A percentile compares a stretch with the other conserved stretches of the same genome.
phyloP scores from a whole-genome alignment of 225 moss, liverwort and hornwort species.

The Thuidium tamariscinum region DNA sequence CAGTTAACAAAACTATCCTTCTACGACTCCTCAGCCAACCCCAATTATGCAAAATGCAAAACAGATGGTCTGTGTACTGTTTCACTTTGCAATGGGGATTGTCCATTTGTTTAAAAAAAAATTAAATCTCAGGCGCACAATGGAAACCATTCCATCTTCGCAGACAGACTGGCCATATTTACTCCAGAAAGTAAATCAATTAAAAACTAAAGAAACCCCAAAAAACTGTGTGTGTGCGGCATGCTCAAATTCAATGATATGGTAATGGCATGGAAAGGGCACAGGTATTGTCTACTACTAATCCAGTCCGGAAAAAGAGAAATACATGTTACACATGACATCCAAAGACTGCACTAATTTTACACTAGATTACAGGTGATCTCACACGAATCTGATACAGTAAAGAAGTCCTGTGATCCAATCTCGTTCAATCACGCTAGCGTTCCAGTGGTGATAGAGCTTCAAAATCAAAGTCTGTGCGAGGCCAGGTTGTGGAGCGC shows the following conservation, averaged over 20 bases:
- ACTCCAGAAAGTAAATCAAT: neutral
- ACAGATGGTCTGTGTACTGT: no score
- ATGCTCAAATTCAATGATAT: neutral
- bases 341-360: neutral
- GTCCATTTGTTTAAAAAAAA: no score
- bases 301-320: neutral
- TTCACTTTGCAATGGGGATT: no score
- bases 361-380: slow-evolving; percentile 1
- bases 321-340: neutral
- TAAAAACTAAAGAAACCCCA: neutral
- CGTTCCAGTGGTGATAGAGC: neutral
- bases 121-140: neutral
- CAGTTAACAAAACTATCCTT: neutral
- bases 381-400: neutral
- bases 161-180: neutral
- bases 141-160: neutral
- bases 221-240: neutral
- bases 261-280: neutral
- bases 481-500: slow-evolving; percentile 30
- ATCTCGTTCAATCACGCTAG: neutral
- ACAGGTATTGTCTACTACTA: neutral
- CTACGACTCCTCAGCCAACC: rapidly evolving
- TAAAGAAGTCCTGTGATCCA: neutral
- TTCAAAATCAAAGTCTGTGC: neutral
- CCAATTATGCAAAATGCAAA: no score